A percentile compares a stretch with the other conserved stretches of the same genome.
Conservation (phyloP, 2,329 filamentous ascomycete genomes). For the Phaeosphaeriaceae sp. region DNA sequence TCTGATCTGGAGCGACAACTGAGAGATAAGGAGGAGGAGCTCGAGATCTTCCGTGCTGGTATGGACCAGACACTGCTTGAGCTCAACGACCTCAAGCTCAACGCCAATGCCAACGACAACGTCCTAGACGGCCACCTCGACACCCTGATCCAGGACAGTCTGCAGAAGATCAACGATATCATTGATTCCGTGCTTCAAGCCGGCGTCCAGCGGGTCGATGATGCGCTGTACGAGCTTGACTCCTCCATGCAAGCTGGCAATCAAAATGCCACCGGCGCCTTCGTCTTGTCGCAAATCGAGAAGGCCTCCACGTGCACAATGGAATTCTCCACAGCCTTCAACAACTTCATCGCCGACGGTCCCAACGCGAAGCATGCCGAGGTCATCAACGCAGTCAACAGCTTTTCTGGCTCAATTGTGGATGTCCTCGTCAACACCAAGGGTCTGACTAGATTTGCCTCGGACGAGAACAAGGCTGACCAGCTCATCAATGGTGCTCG, state of each 20-base stretch:
- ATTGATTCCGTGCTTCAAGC: conserved; percentile 96
- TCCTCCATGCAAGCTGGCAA: conserved; percentile 98
- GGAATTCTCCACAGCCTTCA: conserved; percentile 97
- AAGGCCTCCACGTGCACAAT: conserved; percentile 94
- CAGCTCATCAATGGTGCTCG: conserved; percentile 83
- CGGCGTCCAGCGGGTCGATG: conserved; percentile 91
- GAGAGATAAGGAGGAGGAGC: conserved; percentile 94
- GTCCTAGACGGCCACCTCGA: conserved; percentile 92
- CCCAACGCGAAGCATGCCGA: conserved; percentile 89
- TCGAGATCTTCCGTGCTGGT: conserved; percentile 96
- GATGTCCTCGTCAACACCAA: conserved; percentile 97
- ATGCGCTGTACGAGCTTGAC: conserved; percentile 95
- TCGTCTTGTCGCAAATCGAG: conserved; percentile 95
- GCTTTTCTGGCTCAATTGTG: conserved; percentile 87
- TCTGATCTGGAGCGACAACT: conserved; percentile 86
- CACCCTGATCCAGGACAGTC: conserved; percentile 82
- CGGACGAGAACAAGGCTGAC: conserved; percentile 93
- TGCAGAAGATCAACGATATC: conserved; percentile 95
- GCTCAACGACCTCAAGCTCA: conserved; percentile 81
- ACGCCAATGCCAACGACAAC: conserved; percentile 71
- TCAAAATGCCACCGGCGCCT: conserved; percentile 93
- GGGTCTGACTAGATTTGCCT: conserved; percentile 89
- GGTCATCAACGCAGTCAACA: conserved; percentile 90
- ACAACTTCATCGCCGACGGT: conserved; percentile 97
- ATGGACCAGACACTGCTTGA: conserved; percentile 97